These are phyloP conservation scores for Penicillium angulare DNA, from an alignment of 495 filamentous ascomycete species.

Conservation along the genomic window DNA sequence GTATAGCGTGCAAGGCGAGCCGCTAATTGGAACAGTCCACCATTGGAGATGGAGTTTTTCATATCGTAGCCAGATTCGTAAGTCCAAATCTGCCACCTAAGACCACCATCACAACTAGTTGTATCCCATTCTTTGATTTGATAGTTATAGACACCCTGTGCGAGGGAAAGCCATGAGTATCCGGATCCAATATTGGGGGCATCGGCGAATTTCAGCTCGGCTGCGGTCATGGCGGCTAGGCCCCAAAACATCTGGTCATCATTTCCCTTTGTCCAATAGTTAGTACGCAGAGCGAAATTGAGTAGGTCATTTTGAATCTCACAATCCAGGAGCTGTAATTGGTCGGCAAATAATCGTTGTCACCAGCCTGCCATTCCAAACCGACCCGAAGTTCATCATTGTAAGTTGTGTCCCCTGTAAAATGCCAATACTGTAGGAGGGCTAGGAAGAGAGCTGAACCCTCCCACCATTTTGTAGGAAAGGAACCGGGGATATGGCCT, in stretches of 20 bases:
- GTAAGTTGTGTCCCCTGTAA: constrained; percentile 52
- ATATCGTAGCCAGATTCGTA: constrained; percentile 55
- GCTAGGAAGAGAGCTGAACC: constrained; percentile 57
- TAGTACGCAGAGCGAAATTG: too few species aligned
- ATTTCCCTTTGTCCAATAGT: constrained; percentile 40
- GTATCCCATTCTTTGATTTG: constrained; percentile 55
- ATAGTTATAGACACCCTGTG: constrained; percentile 74
- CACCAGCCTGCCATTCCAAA: constrained; percentile 46
- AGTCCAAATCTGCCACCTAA: constrained; percentile 56
- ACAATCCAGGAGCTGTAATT: constrained; percentile 41
- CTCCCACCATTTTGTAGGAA: constrained; percentile 72
- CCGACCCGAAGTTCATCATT: constrained; percentile 47
- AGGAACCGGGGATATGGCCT: constrained; percentile 56
- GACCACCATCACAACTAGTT: constrained; percentile 47
- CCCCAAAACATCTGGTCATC: constrained; percentile 60
- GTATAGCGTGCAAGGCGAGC: constrained; percentile 69
- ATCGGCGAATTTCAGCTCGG: constrained; percentile 50
- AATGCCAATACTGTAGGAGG: constrained; percentile 53
- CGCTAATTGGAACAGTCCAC: constrained; percentile 66
- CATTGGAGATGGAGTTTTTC: constrained; percentile 71
- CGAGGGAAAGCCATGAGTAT: constrained; percentile 70
- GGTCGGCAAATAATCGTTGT: constrained; percentile 46
- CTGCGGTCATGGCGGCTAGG: constrained; percentile 55
- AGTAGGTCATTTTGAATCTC: constrained; percentile 3
- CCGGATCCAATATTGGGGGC: constrained; percentile 27